These are phyloP conservation scores for Diaporthe vaccinii DNA, from an alignment of 2,329 filamentous ascomycete genomes.

Conservation along the genomic window DNA sequence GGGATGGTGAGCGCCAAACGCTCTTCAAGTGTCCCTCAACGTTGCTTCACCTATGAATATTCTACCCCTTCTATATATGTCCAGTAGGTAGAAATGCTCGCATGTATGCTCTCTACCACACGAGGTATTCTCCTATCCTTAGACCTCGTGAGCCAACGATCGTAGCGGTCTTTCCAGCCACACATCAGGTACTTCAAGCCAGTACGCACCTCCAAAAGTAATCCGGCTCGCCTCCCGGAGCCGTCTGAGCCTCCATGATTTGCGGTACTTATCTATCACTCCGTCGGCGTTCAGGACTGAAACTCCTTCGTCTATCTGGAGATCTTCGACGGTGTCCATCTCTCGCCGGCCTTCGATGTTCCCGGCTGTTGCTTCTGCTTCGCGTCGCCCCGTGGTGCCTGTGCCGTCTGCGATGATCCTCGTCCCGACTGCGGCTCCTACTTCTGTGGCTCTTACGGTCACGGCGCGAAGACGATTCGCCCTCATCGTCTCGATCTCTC, in stretches of 20 bases:
- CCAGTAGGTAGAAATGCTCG: neutral
- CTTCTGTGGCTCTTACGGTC: conserved; percentile 54
- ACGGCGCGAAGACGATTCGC: conserved; percentile 44
- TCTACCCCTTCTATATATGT: neutral
- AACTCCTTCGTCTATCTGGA: conserved; percentile 44
- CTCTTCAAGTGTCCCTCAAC: neutral
- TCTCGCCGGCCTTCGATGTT: conserved; percentile 41
- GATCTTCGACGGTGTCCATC: conserved; percentile 50
- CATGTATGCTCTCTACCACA: neutral
- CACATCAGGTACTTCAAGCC: no score
- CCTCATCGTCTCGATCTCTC: conserved; percentile 50
- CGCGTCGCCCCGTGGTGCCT: conserved; percentile 45
- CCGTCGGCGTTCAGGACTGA: conserved; percentile 33
- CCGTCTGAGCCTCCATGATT: neutral
- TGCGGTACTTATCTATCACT: neutral
- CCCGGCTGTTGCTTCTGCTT: conserved; percentile 51
- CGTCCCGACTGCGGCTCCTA: conserved; percentile 53
- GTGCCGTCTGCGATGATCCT: conserved; percentile 47
- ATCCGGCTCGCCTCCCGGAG: neutral
- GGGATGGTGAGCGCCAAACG: neutral
- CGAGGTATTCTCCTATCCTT: neutral
- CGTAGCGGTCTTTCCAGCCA: neutral
- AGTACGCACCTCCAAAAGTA: neutral
- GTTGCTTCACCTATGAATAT: neutral
- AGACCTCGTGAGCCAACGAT: neutral